Percentiles rank a stretch among this genome's conserved stretches.
phyloP scores from a whole-genome alignment of 106 monocot species.

The Allium fistulosum region DNA sequence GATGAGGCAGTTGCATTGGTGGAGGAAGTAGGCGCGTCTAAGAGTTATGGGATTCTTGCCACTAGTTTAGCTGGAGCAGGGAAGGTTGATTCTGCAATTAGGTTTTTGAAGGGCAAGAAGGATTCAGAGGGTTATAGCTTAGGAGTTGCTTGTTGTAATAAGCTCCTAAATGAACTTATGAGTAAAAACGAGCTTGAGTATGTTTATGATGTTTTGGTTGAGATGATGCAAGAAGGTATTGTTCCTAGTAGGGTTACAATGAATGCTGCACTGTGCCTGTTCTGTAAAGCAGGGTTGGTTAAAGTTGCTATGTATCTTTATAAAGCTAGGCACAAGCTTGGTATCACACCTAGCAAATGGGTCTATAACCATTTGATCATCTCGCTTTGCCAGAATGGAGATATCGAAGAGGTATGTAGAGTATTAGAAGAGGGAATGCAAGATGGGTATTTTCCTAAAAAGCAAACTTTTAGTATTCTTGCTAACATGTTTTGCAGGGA shows the following conservation, averaged over 20 bases:
- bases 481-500: slow-evolving; percentile 39
- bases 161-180: slow-evolving; percentile 37
- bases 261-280: slow-evolving; percentile 65
- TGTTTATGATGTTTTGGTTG: slow-evolving; percentile 62
- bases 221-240: slow-evolving; percentile 76
- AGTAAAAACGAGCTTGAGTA: slow-evolving; percentile 36
- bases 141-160: slow-evolving; percentile 34
- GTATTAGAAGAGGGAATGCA: slow-evolving; percentile 58
- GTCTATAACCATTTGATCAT: slow-evolving; percentile 57
- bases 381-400: slow-evolving; percentile 53
- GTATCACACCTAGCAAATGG: slow-evolving; percentile 38
- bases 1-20: slow-evolving; percentile 43
- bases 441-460: slow-evolving; percentile 65
- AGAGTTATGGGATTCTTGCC: slow-evolving; percentile 43
- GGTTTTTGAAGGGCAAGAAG: slow-evolving; percentile 53
- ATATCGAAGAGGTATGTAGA: slow-evolving; percentile 33
- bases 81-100: slow-evolving; percentile 32
- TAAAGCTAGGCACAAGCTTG: slow-evolving; percentile 44
- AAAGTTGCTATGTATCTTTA: slow-evolving; percentile 62
- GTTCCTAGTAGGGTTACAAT: slow-evolving; percentile 48
- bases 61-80: slow-evolving; percentile 26
- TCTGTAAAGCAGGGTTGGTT: slow-evolving; percentile 88
- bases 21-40: slow-evolving; percentile 31
- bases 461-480: slow-evolving; percentile 42
- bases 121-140: slow-evolving; percentile 36